These are phyloP conservation scores for Aspergillus fructus DNA, from an alignment of 2,329 filamentous ascomycete species.

Conservation along the genomic window DNA sequence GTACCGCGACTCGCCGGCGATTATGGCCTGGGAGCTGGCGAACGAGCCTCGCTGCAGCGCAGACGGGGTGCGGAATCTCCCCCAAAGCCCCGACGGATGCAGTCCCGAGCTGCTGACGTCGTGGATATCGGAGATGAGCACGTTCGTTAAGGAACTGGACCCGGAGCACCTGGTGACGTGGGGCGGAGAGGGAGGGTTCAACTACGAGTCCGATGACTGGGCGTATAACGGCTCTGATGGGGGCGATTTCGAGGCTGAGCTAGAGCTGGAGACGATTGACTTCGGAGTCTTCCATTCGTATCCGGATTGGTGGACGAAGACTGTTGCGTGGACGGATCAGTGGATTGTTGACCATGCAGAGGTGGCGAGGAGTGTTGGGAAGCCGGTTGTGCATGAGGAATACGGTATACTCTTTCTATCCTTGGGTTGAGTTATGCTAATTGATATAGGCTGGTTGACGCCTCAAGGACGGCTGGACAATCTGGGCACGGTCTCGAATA, in stretches of 20 bases:
- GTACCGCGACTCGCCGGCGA: constrained; percentile 10
- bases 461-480: constrained; percentile 6
- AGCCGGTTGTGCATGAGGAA: constrained; percentile 17
- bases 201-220: constrained; percentile 16
- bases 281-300: constrained; percentile 18
- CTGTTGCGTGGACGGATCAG: constrained; percentile 15
- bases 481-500: constrained; percentile 13
- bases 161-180: constrained; percentile 17
- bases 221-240: constrained; percentile 15
- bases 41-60: constrained; percentile 18
- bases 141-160: constrained; percentile 16
- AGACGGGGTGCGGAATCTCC: constrained; percentile 13
- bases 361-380: neutral
- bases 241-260: constrained; percentile 13
- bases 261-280: constrained; percentile 12
- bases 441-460: constrained; percentile 10
- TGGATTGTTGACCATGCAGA: constrained; percentile 14
- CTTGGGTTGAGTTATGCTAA: neutral
- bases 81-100: constrained; percentile 8
- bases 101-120: constrained; percentile 9
- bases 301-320: constrained; percentile 18
- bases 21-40: constrained; percentile 17
- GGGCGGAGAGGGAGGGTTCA: constrained; percentile 17
- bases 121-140: constrained; percentile 18
- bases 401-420: constrained; percentile 1